These are phyloP conservation scores for maize (Zea mays) DNA, from an alignment of 176 grass and related monocot genomes.

Conservation along the genomic window Zm-B73-REFERENCE-NAM-5.0 NC_050098.1:21611001-21611500, in stretches of 20 bases:
- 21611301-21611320: background rate
- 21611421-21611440: background rate
- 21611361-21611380: background rate
- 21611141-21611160: constrained; percentile 14
- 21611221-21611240: background rate
- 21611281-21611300: background rate
- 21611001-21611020: constrained; percentile 20
- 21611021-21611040: constrained; percentile 31
- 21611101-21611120: constrained; percentile 15
- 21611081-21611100: constrained; percentile 28
- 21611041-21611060: constrained; percentile 21
- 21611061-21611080: background rate
- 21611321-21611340: constrained; percentile 3
- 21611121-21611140: constrained; percentile 25
- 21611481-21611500: background rate
- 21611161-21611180: constrained; percentile 18
- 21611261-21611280: background rate
- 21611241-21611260: background rate
- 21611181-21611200: background rate
- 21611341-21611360: background rate
- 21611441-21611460: background rate
- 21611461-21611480: constrained; percentile 1
- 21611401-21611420: constrained; percentile 2
- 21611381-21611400: background rate
- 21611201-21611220: background rate